Base-by-base conservation (phyloP, 129 eudicot species). In the Heracleum sosnowskyi region DNA sequence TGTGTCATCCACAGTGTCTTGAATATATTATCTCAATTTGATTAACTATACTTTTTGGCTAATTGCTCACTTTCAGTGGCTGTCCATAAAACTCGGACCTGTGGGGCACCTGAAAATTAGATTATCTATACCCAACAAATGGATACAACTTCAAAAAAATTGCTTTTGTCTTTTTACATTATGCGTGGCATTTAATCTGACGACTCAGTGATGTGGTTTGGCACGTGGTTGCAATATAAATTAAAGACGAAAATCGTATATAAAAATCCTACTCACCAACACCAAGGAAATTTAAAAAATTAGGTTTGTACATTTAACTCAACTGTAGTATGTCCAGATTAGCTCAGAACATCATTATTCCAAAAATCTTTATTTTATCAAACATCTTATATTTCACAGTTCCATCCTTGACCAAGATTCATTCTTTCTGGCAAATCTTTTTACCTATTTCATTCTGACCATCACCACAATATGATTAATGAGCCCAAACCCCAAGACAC, bases 371-470 rank as follows among this genome's bases (percentile, higher is more conserved):
- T n/a, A 75, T 31, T 49, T 41, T 39, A 9, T 49, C 78, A 34
- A 4, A 18, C 62, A 42, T 60, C 81, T 39, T 2, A 53, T 5
- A 53, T 53, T 53, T 53, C 29, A 53, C 11, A 53, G 24, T 22
- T 22, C 39, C 15, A 60, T 49, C 77, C 80, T 89, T 91, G 97
- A 84, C 98, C 73, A 89, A 94, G 77, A 80, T 91, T 80, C 82
- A 83, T 84, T 53, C 91, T 78, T 90, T 91, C 86, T 97, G 98
- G 66, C 88, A 96, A 46, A 83, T 85, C 33, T 76, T 91, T 88
- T 90, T 81, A 89, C 94, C 17, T 88, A 94, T 78, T 80, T 86
- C 88, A 81, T 89, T 76, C 69, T 86, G 77, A 47, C 92, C 87
- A 31, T 72, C 81, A 7, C 82, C 46, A 34, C 68, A 90, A 93